Evolutionary conservation across 352 stramenopile genomes (phyloP).

Genomic region (Phytophthora litchii): DNA sequence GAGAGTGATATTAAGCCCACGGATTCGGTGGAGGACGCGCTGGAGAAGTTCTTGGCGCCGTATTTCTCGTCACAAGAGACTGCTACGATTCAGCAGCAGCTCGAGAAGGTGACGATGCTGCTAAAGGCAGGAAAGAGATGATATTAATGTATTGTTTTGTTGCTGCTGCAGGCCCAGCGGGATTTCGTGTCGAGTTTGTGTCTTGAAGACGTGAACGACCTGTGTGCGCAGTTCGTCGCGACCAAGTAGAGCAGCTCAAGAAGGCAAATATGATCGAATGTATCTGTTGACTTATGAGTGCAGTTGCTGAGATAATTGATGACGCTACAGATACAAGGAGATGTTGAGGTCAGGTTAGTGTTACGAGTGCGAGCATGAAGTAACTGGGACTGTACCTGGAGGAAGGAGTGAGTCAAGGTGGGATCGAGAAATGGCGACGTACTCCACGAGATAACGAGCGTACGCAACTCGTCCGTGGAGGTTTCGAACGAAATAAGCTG

Average conservation of each 20-base stretch:
- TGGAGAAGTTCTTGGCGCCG: conserved; percentile 67
- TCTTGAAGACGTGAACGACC: conserved; percentile 73
- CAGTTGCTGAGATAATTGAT: conserved; percentile 42
- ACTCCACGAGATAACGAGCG: conserved; percentile 83
- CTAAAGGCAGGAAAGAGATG: not conserved
- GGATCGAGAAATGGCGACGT: conserved; percentile 80
- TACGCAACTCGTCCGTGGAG: conserved; percentile 70
- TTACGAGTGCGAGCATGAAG: not conserved
- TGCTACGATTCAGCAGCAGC: conserved; percentile 60
- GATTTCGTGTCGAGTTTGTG: conserved; percentile 66
- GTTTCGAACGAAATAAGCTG: conserved; percentile 72
- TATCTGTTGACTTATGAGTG: conserved; percentile 18
- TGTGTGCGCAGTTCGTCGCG: conserved; percentile 69
- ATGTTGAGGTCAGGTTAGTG: conserved; percentile 1
- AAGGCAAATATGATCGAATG: conserved; percentile 18
- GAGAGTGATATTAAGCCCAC: conserved; percentile 39
- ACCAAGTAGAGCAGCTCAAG: conserved; percentile 25
- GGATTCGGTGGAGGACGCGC: conserved; percentile 50
- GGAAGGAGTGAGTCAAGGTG: conserved; percentile 48
- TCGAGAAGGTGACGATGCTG: conserved; percentile 54
- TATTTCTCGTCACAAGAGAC: conserved; percentile 70
- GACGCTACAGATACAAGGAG: conserved; percentile 27
- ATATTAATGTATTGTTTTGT: conserved; percentile 3
- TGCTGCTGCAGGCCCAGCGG: conserved; percentile 39
- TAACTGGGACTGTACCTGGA: conserved; percentile 42